phyloP scores from a whole-genome alignment of 2,329 filamentous ascomycete genomes.

The Coniochaeta prunicola region DNA sequence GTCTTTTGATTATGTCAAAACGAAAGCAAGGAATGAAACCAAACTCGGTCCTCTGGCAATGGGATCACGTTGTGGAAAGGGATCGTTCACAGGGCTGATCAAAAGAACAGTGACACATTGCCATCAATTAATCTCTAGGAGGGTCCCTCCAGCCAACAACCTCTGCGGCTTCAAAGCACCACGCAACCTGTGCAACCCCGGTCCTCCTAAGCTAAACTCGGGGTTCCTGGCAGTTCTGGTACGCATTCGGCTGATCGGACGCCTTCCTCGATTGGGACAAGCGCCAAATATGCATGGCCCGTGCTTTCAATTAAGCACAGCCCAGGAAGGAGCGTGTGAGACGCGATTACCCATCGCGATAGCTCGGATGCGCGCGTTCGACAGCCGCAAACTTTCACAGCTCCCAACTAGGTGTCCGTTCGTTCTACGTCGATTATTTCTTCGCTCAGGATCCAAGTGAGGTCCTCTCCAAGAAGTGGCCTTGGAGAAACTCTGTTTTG shows the following conservation, averaged over 20 bases:
- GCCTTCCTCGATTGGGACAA: neutral
- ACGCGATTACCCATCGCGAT: conserved; percentile 7
- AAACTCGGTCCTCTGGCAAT: neutral
- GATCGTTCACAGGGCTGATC: neutral
- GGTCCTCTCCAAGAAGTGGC: neutral
- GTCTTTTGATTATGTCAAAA: neutral
- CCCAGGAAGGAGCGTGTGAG: neutral
- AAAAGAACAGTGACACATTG: neutral
- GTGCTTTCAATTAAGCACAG: conserved; percentile 11
- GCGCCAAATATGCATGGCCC: neutral
- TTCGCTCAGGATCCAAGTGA: neutral
- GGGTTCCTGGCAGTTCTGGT: neutral
- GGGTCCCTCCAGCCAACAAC: neutral
- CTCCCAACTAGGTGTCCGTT: neutral
- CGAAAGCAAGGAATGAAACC: neutral
- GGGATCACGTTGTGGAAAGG: neutral
- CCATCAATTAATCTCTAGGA: neutral
- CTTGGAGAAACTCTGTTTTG: neutral
- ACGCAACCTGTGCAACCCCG: too few relatives aligned
- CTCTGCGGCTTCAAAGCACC: neutral
- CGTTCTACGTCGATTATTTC: neutral
- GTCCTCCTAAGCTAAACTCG: neutral
- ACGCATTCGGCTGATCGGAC: neutral
- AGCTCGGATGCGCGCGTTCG: neutral
- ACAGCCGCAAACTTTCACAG: neutral